These are phyloP conservation scores for Turnera subulata DNA, from an alignment of 345 rosid species.

Conservation along the genomic window DNA sequence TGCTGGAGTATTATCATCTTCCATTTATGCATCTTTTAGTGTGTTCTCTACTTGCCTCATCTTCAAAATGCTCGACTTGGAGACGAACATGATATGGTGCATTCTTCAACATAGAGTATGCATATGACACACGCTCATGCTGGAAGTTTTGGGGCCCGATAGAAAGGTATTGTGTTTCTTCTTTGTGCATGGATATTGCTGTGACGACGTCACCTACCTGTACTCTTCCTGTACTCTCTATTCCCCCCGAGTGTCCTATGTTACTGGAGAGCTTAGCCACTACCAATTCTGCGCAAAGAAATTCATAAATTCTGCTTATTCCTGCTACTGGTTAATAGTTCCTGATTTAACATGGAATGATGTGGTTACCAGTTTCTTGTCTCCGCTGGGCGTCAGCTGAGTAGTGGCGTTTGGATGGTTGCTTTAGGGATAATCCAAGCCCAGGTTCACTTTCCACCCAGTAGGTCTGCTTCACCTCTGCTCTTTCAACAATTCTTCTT, in stretches of 20 bases:
- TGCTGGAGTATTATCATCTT: no score
- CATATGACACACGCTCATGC: conserved; percentile 20
- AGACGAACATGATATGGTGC: conserved; percentile 19
- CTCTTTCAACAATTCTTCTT: conserved; percentile 19
- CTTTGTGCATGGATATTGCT: conserved; percentile 26
- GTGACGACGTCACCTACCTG: conserved; percentile 30
- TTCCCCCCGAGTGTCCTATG: conserved; percentile 22
- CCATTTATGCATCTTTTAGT: neutral
- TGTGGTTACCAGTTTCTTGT: conserved; percentile 23
- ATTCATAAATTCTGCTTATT: no score
- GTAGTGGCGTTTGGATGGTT: conserved; percentile 13
- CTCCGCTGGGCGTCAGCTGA: conserved; percentile 14
- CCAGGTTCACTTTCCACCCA: conserved; percentile 36
- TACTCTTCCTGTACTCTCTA: conserved; percentile 28
- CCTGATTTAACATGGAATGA: conserved; percentile 1
- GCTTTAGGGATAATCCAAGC: conserved; percentile 24
- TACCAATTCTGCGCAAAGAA: conserved; percentile 20
- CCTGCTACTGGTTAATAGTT: no score
- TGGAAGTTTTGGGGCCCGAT: conserved; percentile 23
- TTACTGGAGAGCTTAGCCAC: conserved; percentile 24
- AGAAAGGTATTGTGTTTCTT: conserved; percentile 27
- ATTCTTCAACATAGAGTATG: conserved; percentile 24
- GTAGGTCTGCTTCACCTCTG: conserved; percentile 23
- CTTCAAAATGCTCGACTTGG: conserved; percentile 25
- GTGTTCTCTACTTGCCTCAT: conserved; percentile 22